Evolutionary conservation across 2,329 filamentous ascomycete genomes (phyloP).

Genomic region (Exserohilum turcica): DNA sequence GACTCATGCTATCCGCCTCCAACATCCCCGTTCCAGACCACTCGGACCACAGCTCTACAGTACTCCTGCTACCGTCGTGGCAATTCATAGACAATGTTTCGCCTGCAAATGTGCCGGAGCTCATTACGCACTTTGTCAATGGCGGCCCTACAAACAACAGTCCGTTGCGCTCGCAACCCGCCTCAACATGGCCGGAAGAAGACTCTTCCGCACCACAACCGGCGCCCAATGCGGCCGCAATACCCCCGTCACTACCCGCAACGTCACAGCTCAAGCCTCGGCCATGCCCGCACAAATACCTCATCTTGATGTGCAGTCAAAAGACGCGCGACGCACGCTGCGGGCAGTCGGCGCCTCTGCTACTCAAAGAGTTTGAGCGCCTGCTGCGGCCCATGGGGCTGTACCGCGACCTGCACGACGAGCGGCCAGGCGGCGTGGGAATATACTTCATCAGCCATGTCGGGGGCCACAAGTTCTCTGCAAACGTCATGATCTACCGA

Average conservation of each 20-base stretch:
- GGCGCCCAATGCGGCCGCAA: conserved; percentile 20
- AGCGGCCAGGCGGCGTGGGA: conserved; percentile 86
- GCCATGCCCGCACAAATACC: conserved; percentile 78
- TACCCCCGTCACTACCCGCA: conserved; percentile 36
- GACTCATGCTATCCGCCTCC: conserved; percentile 87
- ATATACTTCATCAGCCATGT: conserved; percentile 98
- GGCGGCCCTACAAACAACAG: conserved; percentile 74
- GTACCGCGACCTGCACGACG: conserved; percentile 85
- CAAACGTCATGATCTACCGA: conserved; percentile 92
- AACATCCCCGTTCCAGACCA: conserved; percentile 81
- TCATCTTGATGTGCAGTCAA: conserved; percentile 94
- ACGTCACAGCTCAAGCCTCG: conserved; percentile 58
- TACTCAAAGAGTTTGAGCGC: conserved; percentile 87
- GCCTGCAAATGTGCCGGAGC: conserved; percentile 70
- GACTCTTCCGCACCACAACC: conserved; percentile 18
- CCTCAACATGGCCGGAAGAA: conserved; percentile 20
- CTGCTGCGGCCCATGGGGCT: conserved; percentile 84
- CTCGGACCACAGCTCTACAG: conserved; percentile 69
- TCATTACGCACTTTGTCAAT: conserved; percentile 74
- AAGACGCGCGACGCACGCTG: conserved; percentile 93
- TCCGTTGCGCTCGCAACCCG: conserved; percentile 52
- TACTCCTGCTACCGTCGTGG: conserved; percentile 85
- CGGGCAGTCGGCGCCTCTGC: conserved; percentile 87
- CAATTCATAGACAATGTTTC: conserved; percentile 82
- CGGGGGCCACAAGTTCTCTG: conserved; percentile 93